Base-by-base conservation (phyloP, 805 yeast species). In the Myxozyma vanderwaltii region DNA sequence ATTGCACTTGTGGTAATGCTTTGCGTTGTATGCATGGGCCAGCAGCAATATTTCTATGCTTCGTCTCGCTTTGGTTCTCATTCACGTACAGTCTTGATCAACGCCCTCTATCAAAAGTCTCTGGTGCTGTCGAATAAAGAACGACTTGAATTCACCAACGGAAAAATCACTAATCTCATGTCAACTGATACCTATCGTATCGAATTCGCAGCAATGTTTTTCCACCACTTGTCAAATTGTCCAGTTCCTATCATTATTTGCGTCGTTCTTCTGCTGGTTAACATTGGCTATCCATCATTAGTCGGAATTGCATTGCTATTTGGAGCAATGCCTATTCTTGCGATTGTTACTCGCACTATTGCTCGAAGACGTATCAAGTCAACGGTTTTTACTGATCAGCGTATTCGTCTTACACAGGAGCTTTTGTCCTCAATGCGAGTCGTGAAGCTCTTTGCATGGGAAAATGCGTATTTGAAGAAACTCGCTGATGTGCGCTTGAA, bases 381-480 rank as follows among this genome's bases (percentile, higher is more conserved):
- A 8, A 83, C 83, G 57, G 74, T 74, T 1, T 81, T 75, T 67
- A 91, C 96, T 1, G 98, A 91, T 72, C 72, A 76, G 21, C 84
- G 98, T 69, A 89, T 91, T 23, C 79, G 83, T 48, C 78, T 82
- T 50, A 84, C 90, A 71, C 86, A 88, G 65, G 98, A 91, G 72
- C 82, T 90, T 29, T 77, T 91, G 64, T 84, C 81, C 69, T 84
- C 87, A 64, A 82, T 91, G 79, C 89, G 88, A 69, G 81, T 86
- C 71, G 88, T 91, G 72, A 91, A 91, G 75, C 88, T 81, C 71
- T 91, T 91, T 71, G 88, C 95, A 0, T 91, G 97, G 97, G 97
- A 91, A 74, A 78, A 78, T 33, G 91, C 97, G 0, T 91, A 89
- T 70, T 78, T 79, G 54, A 71, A 78, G 8, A 75, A 79, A 53